A percentile compares a stretch with the other conserved stretches of the same genome.
These are phyloP conservation scores for Lactarius tabidus DNA, from an alignment of 768 basidiomycete genomes.

Conservation along the genomic window DNA sequence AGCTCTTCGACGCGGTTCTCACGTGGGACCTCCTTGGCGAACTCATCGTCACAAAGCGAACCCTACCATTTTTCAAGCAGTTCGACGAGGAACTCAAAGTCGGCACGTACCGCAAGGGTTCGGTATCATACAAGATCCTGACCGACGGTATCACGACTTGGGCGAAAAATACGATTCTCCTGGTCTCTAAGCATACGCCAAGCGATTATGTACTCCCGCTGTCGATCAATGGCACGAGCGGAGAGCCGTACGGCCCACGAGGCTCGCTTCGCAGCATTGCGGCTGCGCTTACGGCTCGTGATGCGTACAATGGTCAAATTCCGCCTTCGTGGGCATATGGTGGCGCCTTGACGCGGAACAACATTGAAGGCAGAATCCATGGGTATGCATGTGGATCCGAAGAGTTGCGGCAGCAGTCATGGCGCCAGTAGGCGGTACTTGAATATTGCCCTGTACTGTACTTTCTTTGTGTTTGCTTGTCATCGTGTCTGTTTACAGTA, in stretches of 20 bases:
- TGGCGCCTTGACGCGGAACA: not conserved
- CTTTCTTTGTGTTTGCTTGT: too few species aligned
- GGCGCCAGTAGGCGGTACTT: too few species aligned
- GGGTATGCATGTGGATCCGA: too few species aligned
- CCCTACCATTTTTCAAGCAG: slow-evolving; percentile 17
- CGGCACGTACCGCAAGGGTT: not conserved
- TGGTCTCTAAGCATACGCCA: slow-evolving; percentile 4
- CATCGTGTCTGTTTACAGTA: too few species aligned
- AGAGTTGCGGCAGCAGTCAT: too few species aligned
- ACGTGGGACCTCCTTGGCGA: slow-evolving; percentile 17
- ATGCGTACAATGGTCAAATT: slow-evolving; percentile 5
- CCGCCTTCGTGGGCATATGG: slow-evolving; percentile 14
- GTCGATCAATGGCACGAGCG: not conserved
- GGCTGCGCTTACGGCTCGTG: not conserved
- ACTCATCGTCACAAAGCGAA: slow-evolving; percentile 2
- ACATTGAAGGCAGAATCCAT: too few species aligned
- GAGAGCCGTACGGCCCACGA: slow-evolving; percentile 4
- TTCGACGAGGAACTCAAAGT: slow-evolving; percentile 1
- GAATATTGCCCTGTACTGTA: too few species aligned
- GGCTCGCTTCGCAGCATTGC: not conserved
- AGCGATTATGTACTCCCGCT: slow-evolving; percentile 10
- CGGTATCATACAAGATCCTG: slow-evolving; percentile 3
- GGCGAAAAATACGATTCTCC: slow-evolving; percentile 1
- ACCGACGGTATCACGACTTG: not conserved
- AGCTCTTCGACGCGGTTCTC: slow-evolving; percentile 5